Evolutionary conservation across 352 stramenopile genomes (phyloP), one percentile per base, ranked within the genome.

Genomic region (Aphanomyces euteiches): DNA sequence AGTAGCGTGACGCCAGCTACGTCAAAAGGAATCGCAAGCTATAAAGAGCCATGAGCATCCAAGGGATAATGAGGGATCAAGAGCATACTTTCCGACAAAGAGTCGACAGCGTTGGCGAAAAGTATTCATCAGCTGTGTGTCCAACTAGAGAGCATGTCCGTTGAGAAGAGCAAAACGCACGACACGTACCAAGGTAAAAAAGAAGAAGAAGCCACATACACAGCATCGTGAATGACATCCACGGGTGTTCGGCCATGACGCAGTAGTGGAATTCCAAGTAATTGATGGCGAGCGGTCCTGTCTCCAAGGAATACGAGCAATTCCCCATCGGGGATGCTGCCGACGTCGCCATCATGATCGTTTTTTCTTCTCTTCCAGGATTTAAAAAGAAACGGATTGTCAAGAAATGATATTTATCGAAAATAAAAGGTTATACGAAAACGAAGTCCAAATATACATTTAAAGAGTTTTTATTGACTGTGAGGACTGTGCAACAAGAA

Each of bases 111-210:
- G 90, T 96, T 0, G 96, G 96, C 0, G 87, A 98, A 78, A 99
- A 99, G 78, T 98, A 99, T 53, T 97, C 95, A 56, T 99, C 96
- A 0, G 97, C 97, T 13, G 97, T 99, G 60, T 82, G 93, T n/a
- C 96, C 96, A 56, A 99, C 81, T 87, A 90, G 41, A 64, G 71
- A 65, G 59, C 21, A 75, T 50, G 60, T 13, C 0, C 15, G 4
- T 39, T 39, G 69, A 65, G 47, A 41, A 57, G 47, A 36, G 41
- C 21, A n/a, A n/a, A 36, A 59, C 6, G 38, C 21, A 17, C n/a
- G 7, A 68, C 12, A 80, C 86, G 39, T 73, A 94, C 87, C 53
- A 69, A 95, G 89, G 81, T 89, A 92, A 75, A 95, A 95, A 67
- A 95, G 82, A 59, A 77, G 56, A 17, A 75, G 72, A 58, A 93